phyloP scores from a whole-genome alignment of 139 green algal genomes.

The Chlorella sorokiniana region DNA sequence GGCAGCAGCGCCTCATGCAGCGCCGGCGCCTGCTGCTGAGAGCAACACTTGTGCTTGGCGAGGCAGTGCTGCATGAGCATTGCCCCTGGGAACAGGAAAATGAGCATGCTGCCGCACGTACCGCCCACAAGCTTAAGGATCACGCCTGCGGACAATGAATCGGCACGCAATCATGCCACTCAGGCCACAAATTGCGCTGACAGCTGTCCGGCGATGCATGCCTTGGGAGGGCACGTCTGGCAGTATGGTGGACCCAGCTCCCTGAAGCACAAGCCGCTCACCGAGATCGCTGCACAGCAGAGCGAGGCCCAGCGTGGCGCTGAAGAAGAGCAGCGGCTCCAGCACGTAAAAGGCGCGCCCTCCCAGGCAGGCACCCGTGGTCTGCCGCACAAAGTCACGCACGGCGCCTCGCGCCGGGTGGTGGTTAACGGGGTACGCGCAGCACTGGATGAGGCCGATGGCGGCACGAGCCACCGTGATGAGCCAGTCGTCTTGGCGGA shows the following conservation, averaged over 20 bases:
- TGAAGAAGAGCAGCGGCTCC: slow-evolving; percentile 47
- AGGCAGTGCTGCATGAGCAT: slow-evolving; percentile 43
- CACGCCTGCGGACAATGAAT: slow-evolving; percentile 24
- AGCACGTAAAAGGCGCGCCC: slow-evolving; percentile 21
- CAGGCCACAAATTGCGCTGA: neutral
- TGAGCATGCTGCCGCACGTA: slow-evolving; percentile 62
- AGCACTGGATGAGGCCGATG: slow-evolving; percentile 61
- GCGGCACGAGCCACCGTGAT: slow-evolving; percentile 47
- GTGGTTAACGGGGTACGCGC: slow-evolving; percentile 70
- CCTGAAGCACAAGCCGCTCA: neutral
- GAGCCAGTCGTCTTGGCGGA: slow-evolving; percentile 41
- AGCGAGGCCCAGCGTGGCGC: slow-evolving; percentile 41
- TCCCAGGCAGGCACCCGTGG: slow-evolving; percentile 7
- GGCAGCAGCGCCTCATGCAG: neutral
- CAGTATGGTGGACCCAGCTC: neutral
- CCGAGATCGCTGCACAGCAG: slow-evolving; percentile 48
- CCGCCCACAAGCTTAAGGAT: slow-evolving; percentile 72
- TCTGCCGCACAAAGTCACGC: slow-evolving; percentile 30
- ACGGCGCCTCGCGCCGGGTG: slow-evolving; percentile 55
- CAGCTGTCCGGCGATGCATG: neutral
- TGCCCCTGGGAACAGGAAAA: slow-evolving; percentile 65
- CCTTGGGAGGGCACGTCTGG: neutral
- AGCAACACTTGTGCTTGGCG: neutral
- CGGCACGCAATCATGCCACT: neutral
- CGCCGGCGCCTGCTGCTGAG: neutral